Evolutionary conservation across 164 flowering plant genomes (phyloP).

Genomic region (Chimonanthus praecox): DNA sequence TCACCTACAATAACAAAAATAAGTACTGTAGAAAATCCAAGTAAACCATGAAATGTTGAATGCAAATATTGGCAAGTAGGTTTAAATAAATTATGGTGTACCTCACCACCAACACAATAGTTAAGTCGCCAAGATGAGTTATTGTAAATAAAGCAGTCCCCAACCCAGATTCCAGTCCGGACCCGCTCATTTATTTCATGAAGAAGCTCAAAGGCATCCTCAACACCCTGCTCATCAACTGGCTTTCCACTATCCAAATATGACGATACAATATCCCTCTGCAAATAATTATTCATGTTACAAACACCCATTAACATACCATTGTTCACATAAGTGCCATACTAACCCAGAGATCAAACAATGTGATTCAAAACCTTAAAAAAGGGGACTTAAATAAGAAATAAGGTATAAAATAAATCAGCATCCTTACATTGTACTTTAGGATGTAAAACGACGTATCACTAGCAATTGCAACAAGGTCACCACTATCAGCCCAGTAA

Average conservation of each 20-base stretch:
- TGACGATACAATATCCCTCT: conserved; percentile 80
- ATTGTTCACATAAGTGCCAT: neutral
- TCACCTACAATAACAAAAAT: conserved; percentile 41
- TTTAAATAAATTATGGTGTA: conserved; percentile 12
- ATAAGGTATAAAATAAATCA: neutral
- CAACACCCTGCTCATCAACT: conserved; percentile 91
- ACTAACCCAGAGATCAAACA: neutral
- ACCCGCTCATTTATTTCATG: conserved; percentile 93
- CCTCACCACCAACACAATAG: conserved; percentile 99
- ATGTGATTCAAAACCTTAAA: neutral
- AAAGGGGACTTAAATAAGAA: neutral
- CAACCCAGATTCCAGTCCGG: conserved; percentile 96
- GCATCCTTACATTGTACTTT: conserved; percentile 78
- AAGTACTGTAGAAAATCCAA: neutral
- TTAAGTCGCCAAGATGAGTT: conserved; percentile 94
- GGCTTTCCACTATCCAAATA: conserved; percentile 81
- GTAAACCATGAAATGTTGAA: neutral
- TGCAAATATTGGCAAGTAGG: neutral
- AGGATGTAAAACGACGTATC: conserved; percentile 88
- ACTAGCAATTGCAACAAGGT: conserved; percentile 86
- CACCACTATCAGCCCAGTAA: conserved; percentile 99
- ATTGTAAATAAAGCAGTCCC: conserved; percentile 89
- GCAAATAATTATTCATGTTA: conserved; percentile 18
- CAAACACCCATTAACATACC: neutral
- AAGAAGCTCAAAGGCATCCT: conserved; percentile 95